phyloP scores from a whole-genome alignment of 768 basidiomycete genomes.

The Lepiota venenata region DNA sequence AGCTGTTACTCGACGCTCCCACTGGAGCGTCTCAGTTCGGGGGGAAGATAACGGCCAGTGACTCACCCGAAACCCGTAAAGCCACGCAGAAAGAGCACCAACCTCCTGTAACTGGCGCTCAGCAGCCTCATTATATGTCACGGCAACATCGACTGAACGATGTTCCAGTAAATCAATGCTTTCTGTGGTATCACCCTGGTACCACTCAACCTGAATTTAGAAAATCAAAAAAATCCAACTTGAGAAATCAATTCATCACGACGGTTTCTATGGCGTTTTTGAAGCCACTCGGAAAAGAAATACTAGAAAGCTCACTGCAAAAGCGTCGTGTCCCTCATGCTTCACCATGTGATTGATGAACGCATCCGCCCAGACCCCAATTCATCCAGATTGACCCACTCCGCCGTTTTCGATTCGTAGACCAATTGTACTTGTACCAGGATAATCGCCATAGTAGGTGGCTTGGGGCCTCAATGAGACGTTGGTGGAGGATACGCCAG shows the following conservation, averaged over 20 bases:
- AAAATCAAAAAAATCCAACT: neutral
- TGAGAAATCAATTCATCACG: conserved; percentile 19
- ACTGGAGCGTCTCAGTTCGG: neutral
- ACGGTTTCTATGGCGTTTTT: too few species aligned
- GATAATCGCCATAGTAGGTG: conserved; percentile 39
- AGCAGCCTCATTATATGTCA: conserved; percentile 52
- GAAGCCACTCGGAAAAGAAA: too few species aligned
- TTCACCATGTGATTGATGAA: conserved; percentile 38
- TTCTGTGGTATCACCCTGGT: conserved; percentile 54
- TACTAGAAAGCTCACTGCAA: conserved; percentile 8
- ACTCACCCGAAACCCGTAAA: conserved; percentile 45
- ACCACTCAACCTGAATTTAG: conserved; percentile 45
- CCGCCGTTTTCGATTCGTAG: conserved; percentile 48
- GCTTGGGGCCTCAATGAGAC: conserved; percentile 14
- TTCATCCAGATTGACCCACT: conserved; percentile 46
- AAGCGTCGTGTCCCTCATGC: conserved; percentile 23
- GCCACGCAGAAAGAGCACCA: conserved; percentile 26
- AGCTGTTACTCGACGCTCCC: neutral
- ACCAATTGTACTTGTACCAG: conserved; percentile 25
- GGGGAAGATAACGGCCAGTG: too few species aligned
- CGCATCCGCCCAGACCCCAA: conserved; percentile 42
- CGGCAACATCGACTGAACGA: conserved; percentile 43
- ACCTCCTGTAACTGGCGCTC: conserved; percentile 32
- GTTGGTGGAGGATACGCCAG: too few species aligned
- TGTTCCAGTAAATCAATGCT: conserved; percentile 39